Percentiles rank a stretch among this genome's conserved stretches.
Evolutionary conservation across 2,329 filamentous ascomycete species (phyloP).

Genomic region (Penicillium verrucosum): DNA sequence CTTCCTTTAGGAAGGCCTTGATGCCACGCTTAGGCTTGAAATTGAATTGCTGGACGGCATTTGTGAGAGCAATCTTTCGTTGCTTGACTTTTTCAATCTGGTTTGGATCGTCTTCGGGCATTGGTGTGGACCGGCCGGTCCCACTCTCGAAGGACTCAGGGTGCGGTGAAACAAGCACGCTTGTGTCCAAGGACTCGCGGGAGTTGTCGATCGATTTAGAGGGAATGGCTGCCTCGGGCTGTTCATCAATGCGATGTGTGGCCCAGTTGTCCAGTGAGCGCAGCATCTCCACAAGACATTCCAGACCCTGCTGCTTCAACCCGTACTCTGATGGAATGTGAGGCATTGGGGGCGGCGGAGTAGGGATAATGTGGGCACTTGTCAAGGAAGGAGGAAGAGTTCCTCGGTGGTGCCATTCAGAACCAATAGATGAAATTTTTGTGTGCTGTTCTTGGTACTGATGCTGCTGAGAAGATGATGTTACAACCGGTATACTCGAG

Average conservation of each 20-base stretch:
- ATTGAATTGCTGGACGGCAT: constrained; percentile 89
- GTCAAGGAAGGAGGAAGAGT: constrained; percentile 83
- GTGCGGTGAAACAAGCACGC: constrained; percentile 55
- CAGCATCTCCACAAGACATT: constrained; percentile 82
- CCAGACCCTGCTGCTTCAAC: constrained; percentile 83
- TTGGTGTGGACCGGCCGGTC: constrained; percentile 61
- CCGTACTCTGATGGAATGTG: constrained; percentile 84
- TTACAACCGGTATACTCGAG: constrained; percentile 71
- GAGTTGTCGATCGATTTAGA: constrained; percentile 58
- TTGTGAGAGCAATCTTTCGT: constrained; percentile 84
- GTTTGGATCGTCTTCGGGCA: constrained; percentile 82
- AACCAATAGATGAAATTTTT: constrained; percentile 55
- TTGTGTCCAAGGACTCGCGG: constrained; percentile 73
- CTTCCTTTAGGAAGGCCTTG: constrained; percentile 76
- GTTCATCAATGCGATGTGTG: constrained; percentile 60
- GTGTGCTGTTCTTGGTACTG: constrained; percentile 76
- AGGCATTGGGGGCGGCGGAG: constrained; percentile 47
- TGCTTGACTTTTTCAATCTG: constrained; percentile 95
- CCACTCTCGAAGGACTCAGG: constrained; percentile 55
- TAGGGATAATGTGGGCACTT: constrained; percentile 66
- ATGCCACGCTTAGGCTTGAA: constrained; percentile 96
- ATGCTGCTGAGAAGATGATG: constrained; percentile 76
- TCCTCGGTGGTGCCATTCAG: constrained; percentile 84
- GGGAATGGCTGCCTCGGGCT: constrained; percentile 46
- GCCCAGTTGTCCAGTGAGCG: constrained; percentile 93